phyloP scores from a whole-genome alignment of 495 filamentous ascomycete species.

The Achaetomiella virescens region DNA sequence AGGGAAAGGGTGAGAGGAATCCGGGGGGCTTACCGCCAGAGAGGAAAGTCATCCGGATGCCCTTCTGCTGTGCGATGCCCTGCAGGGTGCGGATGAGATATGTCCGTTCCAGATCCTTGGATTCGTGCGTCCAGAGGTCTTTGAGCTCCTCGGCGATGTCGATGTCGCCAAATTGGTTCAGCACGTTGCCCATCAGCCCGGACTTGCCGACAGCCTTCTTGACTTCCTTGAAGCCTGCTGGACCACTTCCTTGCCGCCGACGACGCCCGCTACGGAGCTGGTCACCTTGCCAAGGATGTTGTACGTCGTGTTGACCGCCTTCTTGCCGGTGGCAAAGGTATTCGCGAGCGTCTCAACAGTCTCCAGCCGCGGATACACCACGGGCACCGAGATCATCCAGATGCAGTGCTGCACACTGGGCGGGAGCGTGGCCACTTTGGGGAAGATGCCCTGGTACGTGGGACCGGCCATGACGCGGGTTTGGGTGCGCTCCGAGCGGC shows the following conservation, averaged over 20 bases:
- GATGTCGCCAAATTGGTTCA: constrained; percentile 96
- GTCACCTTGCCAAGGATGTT: constrained; percentile 92
- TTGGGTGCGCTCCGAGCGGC: constrained; percentile 82
- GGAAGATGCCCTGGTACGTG: constrained; percentile 95
- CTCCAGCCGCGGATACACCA: constrained; percentile 88
- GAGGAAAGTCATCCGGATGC: constrained; percentile 91
- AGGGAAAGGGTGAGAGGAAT: background rate
- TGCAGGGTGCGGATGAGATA: constrained; percentile 95
- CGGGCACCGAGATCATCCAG: constrained; percentile 85
- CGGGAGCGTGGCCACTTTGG: constrained; percentile 88
- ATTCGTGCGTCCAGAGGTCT: constrained; percentile 97
- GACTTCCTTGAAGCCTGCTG: constrained; percentile 86
- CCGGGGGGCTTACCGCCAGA: constrained; percentile 56
- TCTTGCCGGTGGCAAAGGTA: constrained; percentile 91
- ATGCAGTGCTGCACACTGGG: constrained; percentile 92
- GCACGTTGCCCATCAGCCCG: constrained; percentile 86
- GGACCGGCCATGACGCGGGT: constrained; percentile 91
- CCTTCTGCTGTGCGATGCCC: constrained; percentile 87
- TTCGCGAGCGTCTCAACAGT: constrained; percentile 83
- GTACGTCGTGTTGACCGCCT: constrained; percentile 89
- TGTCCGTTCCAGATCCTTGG: constrained; percentile 93
- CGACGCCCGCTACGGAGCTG: constrained; percentile 86
- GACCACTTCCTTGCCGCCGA: constrained; percentile 88
- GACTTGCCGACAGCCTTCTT: constrained; percentile 94
- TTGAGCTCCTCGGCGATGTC: constrained; percentile 89